These are phyloP conservation scores for Trametes elegans DNA, from an alignment of 768 basidiomycete genomes.

Conservation along the genomic window DNA sequence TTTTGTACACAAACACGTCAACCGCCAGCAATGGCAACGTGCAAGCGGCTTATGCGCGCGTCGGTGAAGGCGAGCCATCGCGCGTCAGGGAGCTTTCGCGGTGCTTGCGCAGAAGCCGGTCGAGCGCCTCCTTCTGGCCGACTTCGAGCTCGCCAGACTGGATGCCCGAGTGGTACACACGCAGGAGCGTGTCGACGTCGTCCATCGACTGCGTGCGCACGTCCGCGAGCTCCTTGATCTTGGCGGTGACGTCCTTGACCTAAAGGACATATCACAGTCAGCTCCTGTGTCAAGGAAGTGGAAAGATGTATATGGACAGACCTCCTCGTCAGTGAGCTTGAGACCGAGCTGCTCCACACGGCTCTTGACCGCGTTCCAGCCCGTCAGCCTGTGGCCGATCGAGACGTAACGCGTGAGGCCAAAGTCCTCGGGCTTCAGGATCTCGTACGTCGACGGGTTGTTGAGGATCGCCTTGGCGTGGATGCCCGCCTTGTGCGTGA, in stretches of 20 bases:
- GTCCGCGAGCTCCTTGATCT: slow-evolving; percentile 99
- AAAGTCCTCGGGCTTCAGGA: slow-evolving; percentile 98
- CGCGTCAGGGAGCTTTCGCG: slow-evolving; percentile 35
- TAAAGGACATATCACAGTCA: slow-evolving; percentile 29
- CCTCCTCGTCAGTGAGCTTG: slow-evolving; percentile 86
- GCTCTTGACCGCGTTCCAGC: slow-evolving; percentile 99
- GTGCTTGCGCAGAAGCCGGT: slow-evolving; percentile 82
- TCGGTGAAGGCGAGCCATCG: slow-evolving; percentile 10
- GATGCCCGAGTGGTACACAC: slow-evolving; percentile 94
- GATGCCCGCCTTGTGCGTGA: slow-evolving; percentile 99
- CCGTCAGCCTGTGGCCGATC: slow-evolving; percentile 94
- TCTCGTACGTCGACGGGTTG: slow-evolving; percentile 99
- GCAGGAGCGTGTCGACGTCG: slow-evolving; percentile 94
- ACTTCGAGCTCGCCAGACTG: slow-evolving; percentile 88
- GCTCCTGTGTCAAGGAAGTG: neutral
- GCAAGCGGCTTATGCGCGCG: slow-evolving; percentile 1
- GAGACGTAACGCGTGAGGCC: slow-evolving; percentile 97
- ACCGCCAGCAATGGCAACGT: neutral
- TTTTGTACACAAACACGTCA: slow-evolving; percentile 7
- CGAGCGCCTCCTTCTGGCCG: slow-evolving; percentile 91
- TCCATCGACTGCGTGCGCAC: slow-evolving; percentile 99
- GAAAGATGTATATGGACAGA: slow-evolving; percentile 30
- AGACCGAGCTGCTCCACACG: slow-evolving; percentile 97
- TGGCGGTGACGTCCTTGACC: slow-evolving; percentile 98
- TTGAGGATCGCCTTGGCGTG: slow-evolving; percentile 99